These are phyloP conservation scores for Prunus salicina DNA, from an alignment of 306 rosid species.

Conservation along the genomic window DNA sequence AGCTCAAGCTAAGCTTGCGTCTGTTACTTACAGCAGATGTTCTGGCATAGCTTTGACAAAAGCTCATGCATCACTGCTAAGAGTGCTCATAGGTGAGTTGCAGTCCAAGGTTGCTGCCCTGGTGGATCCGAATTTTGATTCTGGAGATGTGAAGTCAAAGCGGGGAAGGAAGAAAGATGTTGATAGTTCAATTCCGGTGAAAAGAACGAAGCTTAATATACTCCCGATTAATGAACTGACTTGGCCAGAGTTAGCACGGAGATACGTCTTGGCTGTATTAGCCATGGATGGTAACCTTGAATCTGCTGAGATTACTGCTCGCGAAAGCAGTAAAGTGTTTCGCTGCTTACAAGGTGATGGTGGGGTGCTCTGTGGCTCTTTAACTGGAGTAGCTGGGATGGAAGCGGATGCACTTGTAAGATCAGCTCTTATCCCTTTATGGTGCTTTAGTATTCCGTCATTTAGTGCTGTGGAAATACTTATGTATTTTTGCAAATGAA, in stretches of 20 bases:
- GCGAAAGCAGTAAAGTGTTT: constrained; percentile 92
- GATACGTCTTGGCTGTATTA: constrained; percentile 79
- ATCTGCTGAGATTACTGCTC: constrained; percentile 76
- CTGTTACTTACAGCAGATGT: constrained; percentile 68
- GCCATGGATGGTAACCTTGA: constrained; percentile 95
- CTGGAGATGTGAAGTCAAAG: constrained; percentile 77
- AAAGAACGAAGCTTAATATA: constrained; percentile 66
- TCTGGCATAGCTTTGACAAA: constrained; percentile 81
- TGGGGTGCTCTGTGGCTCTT: constrained; percentile 98
- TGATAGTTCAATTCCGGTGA: constrained; percentile 56
- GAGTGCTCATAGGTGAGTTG: constrained; percentile 80
- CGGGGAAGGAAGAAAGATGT: constrained; percentile 94
- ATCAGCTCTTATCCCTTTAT: constrained; percentile 20
- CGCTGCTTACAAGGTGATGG: constrained; percentile 99
- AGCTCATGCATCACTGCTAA: constrained; percentile 78
- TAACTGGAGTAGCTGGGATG: constrained; percentile 96
- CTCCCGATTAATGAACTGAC: constrained; percentile 93
- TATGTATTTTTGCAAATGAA: not conserved
- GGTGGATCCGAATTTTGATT: constrained; percentile 93
- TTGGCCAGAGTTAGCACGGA: constrained; percentile 97
- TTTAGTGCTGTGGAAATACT: not conserved
- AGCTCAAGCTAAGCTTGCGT: constrained; percentile 65
- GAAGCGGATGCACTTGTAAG: constrained; percentile 99
- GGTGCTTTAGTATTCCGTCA: constrained; percentile 11
- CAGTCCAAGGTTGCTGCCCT: constrained; percentile 86